Base-by-base conservation (phyloP, 257 asterid species). In the Solanum clarkiae region DNA sequence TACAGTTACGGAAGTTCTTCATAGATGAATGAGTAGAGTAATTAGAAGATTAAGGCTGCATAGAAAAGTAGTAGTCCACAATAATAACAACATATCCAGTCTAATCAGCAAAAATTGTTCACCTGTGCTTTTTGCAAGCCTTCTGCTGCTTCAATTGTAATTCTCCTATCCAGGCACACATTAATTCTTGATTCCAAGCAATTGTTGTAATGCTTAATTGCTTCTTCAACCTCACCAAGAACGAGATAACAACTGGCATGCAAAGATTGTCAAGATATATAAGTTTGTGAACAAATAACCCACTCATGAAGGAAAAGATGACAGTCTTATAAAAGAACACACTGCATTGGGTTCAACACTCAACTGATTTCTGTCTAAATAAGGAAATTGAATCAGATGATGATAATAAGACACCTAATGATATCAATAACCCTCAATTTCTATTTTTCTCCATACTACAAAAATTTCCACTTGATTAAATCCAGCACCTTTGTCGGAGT, bases 121-220 rank as follows among this genome's bases (percentile, higher is more conserved):
- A 93, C 99, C 97, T 93, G 93, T 85, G 98, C 94, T 92, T 92
- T 95, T 68, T 91, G 94, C 87, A 93, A 88, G 87, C 98, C 94
- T 87, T 91, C 93, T 59, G 95, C 94, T 86, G 99, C 98, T 86
- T 96, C 99, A 91, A 95, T 88, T 63, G 90, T 88, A 84, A 94
- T 77, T 89, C 93, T 94, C 91, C 99, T 95, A 88, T 95, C 99
- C 80, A 95, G 89, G 92, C 96, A 93, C 77, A 95, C 88, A 75
- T 77, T 89, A 69, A 79, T 81, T 86, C 88, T 91, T 12, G 90
- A 90, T 84, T 88, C 91, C 91, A 95, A 90, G 91, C 97, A 94
- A 82, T 88, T 88, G 59, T 79, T 85, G 88, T 91, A 96, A 90
- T 90, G 88, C 10, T 80, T 83, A 80, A 90, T 89, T 0, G 99